Evolutionary conservation across 148 eudicot species (phyloP), one percentile per base, ranked within the genome.

Genomic region (Salicornia ramosissima): DNA sequence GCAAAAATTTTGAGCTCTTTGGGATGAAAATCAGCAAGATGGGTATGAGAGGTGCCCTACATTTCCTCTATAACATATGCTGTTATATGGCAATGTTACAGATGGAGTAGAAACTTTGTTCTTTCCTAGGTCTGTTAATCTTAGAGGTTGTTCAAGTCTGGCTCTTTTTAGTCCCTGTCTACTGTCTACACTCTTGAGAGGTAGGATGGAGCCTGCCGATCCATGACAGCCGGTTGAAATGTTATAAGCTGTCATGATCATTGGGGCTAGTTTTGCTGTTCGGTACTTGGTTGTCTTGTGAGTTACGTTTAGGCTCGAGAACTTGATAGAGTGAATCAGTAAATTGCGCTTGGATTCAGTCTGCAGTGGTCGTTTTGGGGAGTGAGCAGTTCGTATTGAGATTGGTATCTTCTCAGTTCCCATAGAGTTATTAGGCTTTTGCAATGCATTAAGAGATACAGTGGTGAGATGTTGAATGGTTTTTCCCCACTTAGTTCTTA

Each of bases 41-140:
- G 64, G 56, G 19, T 58, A 10, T 56, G 54, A 46, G 59, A 49
- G 80, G 26, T 68, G 70, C 72, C 66, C 65, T 69, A 64, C 45
- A 64, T 71, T 56, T 66, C 53, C 65, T 65, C 76, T 51, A n/a
- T 62, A 52, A 69, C 70, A 61, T 67, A 70, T 56, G 74, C 83
- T 12, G 70, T 55, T 67, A 45, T 5, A 19, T 66, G 70, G 79
- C 65, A 61, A 65, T 77, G 50, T 77, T 18, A 39, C 54, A 34
- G 29, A 33, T 70, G 56, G 81, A 57, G n/a, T 74, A 57, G 63
- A 72, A 54, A 26, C 53, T 54, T 29, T 67, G 72, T 77, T 68
- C 68, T 8, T 26, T 64, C 63, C 19, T 68, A 46, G 56, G 51
- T 55, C 24, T 24, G 12, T n/a, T n/a, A n/a, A 52, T 39, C 21